Evolutionary conservation across 371 early-diverging fungal species (phyloP).

Genomic region (Fennellomyces sp.): DNA sequence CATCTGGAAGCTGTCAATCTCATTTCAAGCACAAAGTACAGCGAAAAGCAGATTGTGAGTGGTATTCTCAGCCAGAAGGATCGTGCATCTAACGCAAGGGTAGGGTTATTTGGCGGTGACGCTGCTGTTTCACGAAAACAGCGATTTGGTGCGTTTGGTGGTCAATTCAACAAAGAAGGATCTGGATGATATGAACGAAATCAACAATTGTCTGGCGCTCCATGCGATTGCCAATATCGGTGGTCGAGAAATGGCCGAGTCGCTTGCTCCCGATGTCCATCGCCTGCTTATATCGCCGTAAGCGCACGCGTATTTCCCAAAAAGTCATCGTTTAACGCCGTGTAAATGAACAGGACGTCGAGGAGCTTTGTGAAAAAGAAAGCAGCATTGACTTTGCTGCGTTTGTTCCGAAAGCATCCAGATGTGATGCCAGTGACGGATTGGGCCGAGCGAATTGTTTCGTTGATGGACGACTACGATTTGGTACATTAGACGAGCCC

Average conservation of each 20-base stretch:
- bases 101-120: slow-evolving; percentile 96
- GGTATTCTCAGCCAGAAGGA: too few relatives aligned
- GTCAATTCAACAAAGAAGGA: slow-evolving; percentile 89
- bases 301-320: slow-evolving; percentile 16
- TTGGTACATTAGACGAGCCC: too few relatives aligned
- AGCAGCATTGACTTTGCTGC: slow-evolving; percentile 91
- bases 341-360: slow-evolving; percentile 53
- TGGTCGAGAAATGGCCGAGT: slow-evolving; percentile 90
- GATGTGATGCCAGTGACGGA: slow-evolving; percentile 87
- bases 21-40: slow-evolving; percentile 86
- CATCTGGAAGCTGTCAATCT: slow-evolving; percentile 95
- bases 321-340: neutral
- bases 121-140: slow-evolving; percentile 85
- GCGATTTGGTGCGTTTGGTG: slow-evolving; percentile 81
- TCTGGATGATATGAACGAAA: slow-evolving; percentile 87
- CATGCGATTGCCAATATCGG: slow-evolving; percentile 96
- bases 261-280: slow-evolving; percentile 83
- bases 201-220: slow-evolving; percentile 88
- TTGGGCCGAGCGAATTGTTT: slow-evolving; percentile 86
- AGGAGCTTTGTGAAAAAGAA: slow-evolving; percentile 94
- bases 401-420: slow-evolving; percentile 88
- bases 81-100: too few relatives aligned
- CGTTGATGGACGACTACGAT: slow-evolving; percentile 85
- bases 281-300: slow-evolving; percentile 83
- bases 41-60: slow-evolving; percentile 95